Evolutionary conservation across 108 stramenopile genomes (phyloP), one percentile per base, ranked within the genome.

Genomic region (Cyclotella cryptica): DNA sequence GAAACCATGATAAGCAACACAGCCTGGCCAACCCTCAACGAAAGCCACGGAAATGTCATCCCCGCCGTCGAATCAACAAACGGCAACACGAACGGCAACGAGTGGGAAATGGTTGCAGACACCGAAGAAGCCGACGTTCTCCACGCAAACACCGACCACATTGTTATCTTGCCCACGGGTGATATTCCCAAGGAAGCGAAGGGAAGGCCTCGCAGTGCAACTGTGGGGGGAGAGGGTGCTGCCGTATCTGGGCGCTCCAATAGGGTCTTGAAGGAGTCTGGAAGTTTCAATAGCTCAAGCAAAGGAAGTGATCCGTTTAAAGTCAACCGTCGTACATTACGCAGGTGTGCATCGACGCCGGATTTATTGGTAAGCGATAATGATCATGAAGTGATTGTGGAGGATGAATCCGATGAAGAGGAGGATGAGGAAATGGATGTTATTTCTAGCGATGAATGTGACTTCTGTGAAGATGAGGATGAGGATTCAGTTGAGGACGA

Each of bases 311-410:
- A 57, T 44, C 55, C 29, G 12, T 13, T 65, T 5, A 53, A 35
- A 45, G 22, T 60, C 18, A 58, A 55, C 41, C 66, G 59, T 51
- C 72, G 72, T 51, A 22, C 51, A 22, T 68, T 80, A 9, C 30
- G 79, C 27, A 60, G 79, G 62, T 80, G 79, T 69, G 70, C 60
- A 13, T 79, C 79, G 41, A 79, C 79, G 22, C 79, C 79, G 21
- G 79, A 79, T 61, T 68, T 79, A 26, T 7, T 71, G 15, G 43
- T 77, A 1, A 68, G 77, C 52, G 77, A 77, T 55, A 72, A 79
- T 62, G 79, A 40, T 26, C 79, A 72, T 62, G 79, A 80, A 49
- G 72, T 80, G n/a, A 80, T 80, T 53, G 79, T 73, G 10, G 79
- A 80, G 72, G 79, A 80, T 58, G 79, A 80, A 69, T 80, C 79